Evolutionary conservation across 805 yeast genomes (phyloP), one percentile per base, ranked within the genome.

Genomic region (Ogataea neopini): DNA sequence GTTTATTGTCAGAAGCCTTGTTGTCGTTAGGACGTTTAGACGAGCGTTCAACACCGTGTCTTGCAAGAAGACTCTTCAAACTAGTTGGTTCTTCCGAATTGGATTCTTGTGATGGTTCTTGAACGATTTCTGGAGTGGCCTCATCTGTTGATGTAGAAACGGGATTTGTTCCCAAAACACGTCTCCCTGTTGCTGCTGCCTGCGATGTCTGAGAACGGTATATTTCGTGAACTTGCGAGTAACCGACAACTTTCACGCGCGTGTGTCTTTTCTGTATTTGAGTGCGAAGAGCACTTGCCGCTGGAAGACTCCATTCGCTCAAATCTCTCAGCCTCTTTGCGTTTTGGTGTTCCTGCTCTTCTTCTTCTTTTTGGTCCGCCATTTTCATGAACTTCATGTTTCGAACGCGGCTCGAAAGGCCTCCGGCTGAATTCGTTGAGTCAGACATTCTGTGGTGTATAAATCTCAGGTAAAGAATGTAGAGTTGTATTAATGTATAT

Each of bases 371-470:
- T n/a, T 62, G 61, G 32, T 68, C 73, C 18, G 76, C 79, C 29
- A 74, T 60, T 45, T 58, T 70, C 83, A 81, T 79, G 70, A 81
- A 83, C 74, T 88, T 88, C 96, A 88, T 88, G 77, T 84, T 85
- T 81, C 84, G 72, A 58, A 88, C 87, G 58, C 89, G 76, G 58
- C 80, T 79, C 22, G 94, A 85, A 48, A 81, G 68, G 40, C 65
- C 63, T 13, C 68, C 71, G 35, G 61, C 62, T 35, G 61, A 61
- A 52, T 53, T 50, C 11, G 25, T 22, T 19, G 39, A 22, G 32
- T 33, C 33, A 14, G 51, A 44, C 54, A 50, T 50, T 33, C 20
- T 43, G 46, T 18, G 17, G 10, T 22, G 29, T 28, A 15, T 17
- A 18, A 9, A 13, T 11, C 7, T 30, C 18, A 11, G 15, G 32